A percentile compares a stretch with the other conserved stretches of the same genome.
phyloP scores from a whole-genome alignment of 257 asterid genomes.

The Dorcoceras hygrometricum region DNA sequence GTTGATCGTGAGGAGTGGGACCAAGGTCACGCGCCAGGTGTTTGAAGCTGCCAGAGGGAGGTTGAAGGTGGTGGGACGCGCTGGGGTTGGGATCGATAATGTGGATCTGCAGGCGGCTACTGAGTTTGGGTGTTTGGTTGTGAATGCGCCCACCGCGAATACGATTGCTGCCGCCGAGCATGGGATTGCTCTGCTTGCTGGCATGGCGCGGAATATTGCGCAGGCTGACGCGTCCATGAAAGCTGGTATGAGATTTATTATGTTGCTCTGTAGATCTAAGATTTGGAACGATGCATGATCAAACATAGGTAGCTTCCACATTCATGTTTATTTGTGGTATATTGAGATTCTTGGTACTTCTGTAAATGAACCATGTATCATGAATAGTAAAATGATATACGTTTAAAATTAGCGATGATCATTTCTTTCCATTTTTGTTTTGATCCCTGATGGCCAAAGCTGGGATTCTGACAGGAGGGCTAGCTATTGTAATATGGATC shows the following conservation, averaged over 20 bases:
- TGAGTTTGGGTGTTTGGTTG: conserved; percentile 86
- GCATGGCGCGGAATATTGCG: conserved; percentile 87
- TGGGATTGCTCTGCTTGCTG: conserved; percentile 73
- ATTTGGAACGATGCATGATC: conserved; percentile 9
- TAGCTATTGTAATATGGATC: conserved; percentile 24
- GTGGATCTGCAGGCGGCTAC: conserved; percentile 98
- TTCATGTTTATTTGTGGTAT: background rate
- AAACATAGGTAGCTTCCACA: conserved; percentile 14
- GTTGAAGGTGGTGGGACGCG: conserved; percentile 85
- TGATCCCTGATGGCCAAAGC: background rate
- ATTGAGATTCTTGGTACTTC: conserved; percentile 1
- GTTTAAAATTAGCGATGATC: background rate
- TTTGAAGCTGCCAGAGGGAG: conserved; percentile 80
- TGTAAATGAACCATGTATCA: conserved; percentile 3
- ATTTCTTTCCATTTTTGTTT: conserved; percentile 1
- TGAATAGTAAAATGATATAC: background rate
- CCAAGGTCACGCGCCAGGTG: conserved; percentile 87
- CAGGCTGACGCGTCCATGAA: conserved; percentile 96
- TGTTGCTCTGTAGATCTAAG: conserved; percentile 1
- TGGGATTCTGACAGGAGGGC: background rate
- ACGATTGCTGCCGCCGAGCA: conserved; percentile 97
- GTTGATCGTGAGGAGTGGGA: conserved; percentile 83
- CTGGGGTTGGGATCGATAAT: conserved; percentile 93
- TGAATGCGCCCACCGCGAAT: conserved; percentile 92
- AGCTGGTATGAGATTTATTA: conserved; percentile 49